These are phyloP conservation scores for Termitomyces eurrhizus DNA, from an alignment of 768 basidiomycete genomes.

Conservation along the genomic window DNA sequence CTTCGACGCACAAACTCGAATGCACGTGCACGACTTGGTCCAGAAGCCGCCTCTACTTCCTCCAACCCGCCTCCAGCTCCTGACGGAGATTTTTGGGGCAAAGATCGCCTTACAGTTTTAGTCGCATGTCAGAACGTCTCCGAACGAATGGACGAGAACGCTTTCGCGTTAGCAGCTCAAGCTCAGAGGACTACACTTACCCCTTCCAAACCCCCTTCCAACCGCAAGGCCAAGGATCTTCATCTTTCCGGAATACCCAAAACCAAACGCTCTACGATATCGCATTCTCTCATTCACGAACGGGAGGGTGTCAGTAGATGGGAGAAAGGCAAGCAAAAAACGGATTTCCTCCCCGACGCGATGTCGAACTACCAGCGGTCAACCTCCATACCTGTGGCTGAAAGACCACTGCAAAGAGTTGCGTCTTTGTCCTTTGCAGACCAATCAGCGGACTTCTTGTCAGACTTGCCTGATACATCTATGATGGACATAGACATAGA, in stretches of 20 bases:
- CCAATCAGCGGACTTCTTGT: background rate
- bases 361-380: background rate
- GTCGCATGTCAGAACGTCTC: conserved; percentile 32
- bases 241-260: background rate
- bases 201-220: conserved; percentile 1
- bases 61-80: conserved; percentile 13
- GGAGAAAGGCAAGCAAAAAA: conserved; percentile 13
- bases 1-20: conserved; percentile 8
- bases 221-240: conserved; percentile 4
- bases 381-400: background rate
- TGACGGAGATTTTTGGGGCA: conserved; percentile 12
- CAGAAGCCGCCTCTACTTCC: background rate
- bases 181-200: background rate
- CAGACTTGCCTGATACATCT: conserved; percentile 4
- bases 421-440: conserved; percentile 6
- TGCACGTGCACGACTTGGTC: conserved; percentile 6
- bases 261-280: conserved; percentile 1
- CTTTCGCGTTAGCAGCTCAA: conserved; percentile 14
- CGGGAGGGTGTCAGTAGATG: background rate
- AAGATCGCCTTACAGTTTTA: conserved; percentile 19
- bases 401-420: background rate
- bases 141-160: conserved; percentile 29
- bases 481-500: conserved; percentile 12
- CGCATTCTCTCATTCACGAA: background rate
- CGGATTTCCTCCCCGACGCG: background rate